These are phyloP conservation scores for Aspergillus sp. DNA, from an alignment of 2,329 filamentous ascomycete genomes.

Conservation along the genomic window DNA sequence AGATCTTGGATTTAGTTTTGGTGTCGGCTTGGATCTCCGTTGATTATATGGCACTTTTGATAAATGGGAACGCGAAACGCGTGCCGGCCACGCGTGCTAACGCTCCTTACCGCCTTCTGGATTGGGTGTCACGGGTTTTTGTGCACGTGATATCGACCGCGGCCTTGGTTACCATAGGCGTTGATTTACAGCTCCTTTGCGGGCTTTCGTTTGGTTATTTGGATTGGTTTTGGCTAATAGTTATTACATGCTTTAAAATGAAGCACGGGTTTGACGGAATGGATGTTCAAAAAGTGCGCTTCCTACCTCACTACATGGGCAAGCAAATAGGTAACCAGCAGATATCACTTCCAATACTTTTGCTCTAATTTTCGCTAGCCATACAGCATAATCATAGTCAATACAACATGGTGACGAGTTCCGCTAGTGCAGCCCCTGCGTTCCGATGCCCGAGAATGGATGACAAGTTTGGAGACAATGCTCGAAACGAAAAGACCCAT, in stretches of 20 bases:
- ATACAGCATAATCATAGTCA: constrained; percentile 11
- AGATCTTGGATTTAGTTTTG: too few species aligned
- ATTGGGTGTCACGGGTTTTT: neutral
- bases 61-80: neutral
- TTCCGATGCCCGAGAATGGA: neutral
- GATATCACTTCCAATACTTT: constrained; percentile 1
- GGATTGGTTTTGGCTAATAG: too few species aligned
- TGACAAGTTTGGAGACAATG: neutral
- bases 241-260: too few species aligned
- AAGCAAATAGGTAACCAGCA: neutral
- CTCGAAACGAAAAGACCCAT: neutral
- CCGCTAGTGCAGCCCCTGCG: neutral
- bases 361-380: constrained; percentile 11
- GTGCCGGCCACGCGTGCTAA: neutral
- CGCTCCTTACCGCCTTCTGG: neutral
- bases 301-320: too few species aligned
- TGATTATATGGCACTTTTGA: neutral
- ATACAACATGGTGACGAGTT: neutral
- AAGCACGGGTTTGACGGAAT: too few species aligned
- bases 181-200: too few species aligned
- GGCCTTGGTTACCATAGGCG: too few species aligned
- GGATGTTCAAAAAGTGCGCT: too few species aligned
- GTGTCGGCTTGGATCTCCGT: neutral
- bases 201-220: too few species aligned
- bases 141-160: neutral